Percentiles rank a stretch among this genome's conserved stretches.
These are phyloP conservation scores for Populus pruinosa DNA, from an alignment of 345 rosid genomes.

Conservation along the genomic window DNA sequence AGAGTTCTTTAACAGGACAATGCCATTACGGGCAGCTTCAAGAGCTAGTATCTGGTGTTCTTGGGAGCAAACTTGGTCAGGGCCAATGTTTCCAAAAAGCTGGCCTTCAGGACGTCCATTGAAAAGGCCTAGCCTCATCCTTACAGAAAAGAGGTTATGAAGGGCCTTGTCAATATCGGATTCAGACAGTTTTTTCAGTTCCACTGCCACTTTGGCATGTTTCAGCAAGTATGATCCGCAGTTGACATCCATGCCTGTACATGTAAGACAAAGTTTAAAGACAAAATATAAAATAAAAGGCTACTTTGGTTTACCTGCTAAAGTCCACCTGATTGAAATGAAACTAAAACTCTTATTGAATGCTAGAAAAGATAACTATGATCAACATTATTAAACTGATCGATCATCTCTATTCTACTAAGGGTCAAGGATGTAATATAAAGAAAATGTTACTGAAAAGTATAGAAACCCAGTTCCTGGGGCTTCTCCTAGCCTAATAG, in stretches of 20 bases:
- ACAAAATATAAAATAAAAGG: background rate
- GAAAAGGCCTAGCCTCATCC: constrained; percentile 90
- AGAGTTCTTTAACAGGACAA: constrained; percentile 77
- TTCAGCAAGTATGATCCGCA: constrained; percentile 69
- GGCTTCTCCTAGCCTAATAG: no score
- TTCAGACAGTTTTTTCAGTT: constrained; percentile 57
- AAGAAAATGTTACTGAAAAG: no score
- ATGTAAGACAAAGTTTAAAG: background rate
- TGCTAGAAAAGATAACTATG: background rate
- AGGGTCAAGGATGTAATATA: no score
- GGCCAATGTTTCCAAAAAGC: constrained; percentile 63
- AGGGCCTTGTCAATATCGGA: constrained; percentile 66
- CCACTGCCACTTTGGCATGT: constrained; percentile 62
- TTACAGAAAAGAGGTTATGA: constrained; percentile 63
- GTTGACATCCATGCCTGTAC: constrained; percentile 84
- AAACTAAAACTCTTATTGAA: background rate
- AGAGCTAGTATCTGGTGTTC: constrained; percentile 79
- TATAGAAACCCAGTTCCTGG: no score
- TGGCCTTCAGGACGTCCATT: constrained; percentile 56
- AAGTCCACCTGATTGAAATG: background rate
- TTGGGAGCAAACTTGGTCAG: constrained; percentile 59
- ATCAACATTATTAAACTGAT: background rate
- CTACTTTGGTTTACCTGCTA: background rate
- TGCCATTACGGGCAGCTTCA: constrained; percentile 79
- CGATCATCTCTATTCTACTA: background rate